phyloP scores from a whole-genome alignment of 192 early-diverging fungal species.

The Haplosporangium gracile region DNA sequence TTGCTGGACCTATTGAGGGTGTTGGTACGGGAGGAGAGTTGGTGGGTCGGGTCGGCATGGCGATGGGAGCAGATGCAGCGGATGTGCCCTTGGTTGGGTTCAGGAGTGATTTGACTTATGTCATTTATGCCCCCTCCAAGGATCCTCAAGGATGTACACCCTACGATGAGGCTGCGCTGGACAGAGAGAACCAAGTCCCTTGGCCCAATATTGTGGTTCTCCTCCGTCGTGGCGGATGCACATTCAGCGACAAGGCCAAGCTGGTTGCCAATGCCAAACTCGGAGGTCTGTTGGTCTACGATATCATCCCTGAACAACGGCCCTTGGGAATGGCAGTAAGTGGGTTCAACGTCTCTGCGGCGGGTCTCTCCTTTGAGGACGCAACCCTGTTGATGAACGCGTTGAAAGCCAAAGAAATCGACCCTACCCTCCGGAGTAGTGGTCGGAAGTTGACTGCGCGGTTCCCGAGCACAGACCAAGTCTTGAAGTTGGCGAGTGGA shows the following conservation, averaged over 20 bases:
- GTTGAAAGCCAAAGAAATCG: conserved; percentile 31
- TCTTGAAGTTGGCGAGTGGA: conserved; percentile 62
- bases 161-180: conserved; percentile 63
- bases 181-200: conserved; percentile 37
- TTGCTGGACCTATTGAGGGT: not conserved
- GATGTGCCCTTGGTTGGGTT: conserved; percentile 28
- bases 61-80: conserved; percentile 23
- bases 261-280: conserved; percentile 57
- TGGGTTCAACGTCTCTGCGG: conserved; percentile 67
- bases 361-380: conserved; percentile 64
- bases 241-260: conserved; percentile 72
- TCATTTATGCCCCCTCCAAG: conserved; percentile 16
- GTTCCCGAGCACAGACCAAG: conserved; percentile 61
- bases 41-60: conserved; percentile 28
- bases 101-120: conserved; percentile 19
- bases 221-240: conserved; percentile 78
- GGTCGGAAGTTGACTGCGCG: conserved; percentile 29
- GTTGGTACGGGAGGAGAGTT: not conserved
- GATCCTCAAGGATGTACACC: conserved; percentile 36
- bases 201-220: conserved; percentile 66
- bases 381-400: conserved; percentile 62
- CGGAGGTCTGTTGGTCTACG: conserved; percentile 71
- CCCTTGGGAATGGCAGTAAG: conserved; percentile 24
- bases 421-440: not conserved
- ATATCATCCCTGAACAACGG: conserved; percentile 37